Evolutionary conservation across 2,329 filamentous ascomycete species (phyloP).

Genomic region (Biscogniauxia marginata): DNA sequence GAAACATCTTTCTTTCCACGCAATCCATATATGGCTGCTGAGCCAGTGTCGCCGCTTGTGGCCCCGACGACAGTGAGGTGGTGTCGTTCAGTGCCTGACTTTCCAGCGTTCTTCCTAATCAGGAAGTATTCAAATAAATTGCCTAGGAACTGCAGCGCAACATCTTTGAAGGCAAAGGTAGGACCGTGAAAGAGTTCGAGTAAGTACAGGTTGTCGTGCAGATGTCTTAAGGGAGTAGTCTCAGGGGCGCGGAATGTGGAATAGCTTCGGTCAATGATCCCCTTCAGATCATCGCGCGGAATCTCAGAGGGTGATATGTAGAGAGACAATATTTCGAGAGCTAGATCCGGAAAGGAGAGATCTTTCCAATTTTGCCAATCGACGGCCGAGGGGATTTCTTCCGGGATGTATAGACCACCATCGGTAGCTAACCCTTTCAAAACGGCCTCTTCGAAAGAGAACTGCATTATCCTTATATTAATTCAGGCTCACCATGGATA

Average conservation of each 20-base stretch:
- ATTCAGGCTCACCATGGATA: slow-evolving; percentile 9
- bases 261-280: slow-evolving; percentile 82
- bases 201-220: slow-evolving; percentile 77
- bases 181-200: slow-evolving; percentile 96
- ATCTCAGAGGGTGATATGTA: slow-evolving; percentile 87
- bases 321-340: slow-evolving; percentile 79
- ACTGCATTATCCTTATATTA: too few species aligned
- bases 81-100: slow-evolving; percentile 66
- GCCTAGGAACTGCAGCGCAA: slow-evolving; percentile 90
- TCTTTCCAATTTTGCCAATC: slow-evolving; percentile 73
- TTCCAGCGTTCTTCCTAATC: slow-evolving; percentile 68
- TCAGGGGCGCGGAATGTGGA: slow-evolving; percentile 80
- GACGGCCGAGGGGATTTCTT: slow-evolving; percentile 63
- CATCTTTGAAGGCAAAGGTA: slow-evolving; percentile 94
- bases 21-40: slow-evolving; percentile 92
- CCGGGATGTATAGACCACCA: slow-evolving; percentile 85
- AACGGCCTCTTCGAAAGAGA: slow-evolving; percentile 89
- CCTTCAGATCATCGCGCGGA: slow-evolving; percentile 73
- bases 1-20: slow-evolving; percentile 95
- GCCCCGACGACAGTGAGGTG: slow-evolving; percentile 85
- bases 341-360: slow-evolving; percentile 76
- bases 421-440: slow-evolving; percentile 85
- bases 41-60: slow-evolving; percentile 87
- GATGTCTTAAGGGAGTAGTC: slow-evolving; percentile 75
- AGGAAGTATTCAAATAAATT: slow-evolving; percentile 93